Base-by-base conservation (phyloP, 2,329 filamentous ascomycete species). In the Proliferodiscus dingleyae region DNA sequence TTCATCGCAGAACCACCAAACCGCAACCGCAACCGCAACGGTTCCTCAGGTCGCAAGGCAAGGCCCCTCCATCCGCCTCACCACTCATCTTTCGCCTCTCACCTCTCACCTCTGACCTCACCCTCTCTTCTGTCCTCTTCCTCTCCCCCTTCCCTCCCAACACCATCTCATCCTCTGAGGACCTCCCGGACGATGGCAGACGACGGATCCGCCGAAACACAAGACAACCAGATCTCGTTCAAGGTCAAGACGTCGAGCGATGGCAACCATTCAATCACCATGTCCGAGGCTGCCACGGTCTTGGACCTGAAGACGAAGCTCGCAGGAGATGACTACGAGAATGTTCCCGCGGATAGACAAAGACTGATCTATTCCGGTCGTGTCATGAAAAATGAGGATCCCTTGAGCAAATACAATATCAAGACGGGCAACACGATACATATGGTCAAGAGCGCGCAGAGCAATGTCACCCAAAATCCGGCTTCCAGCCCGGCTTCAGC, bases 161-260 rank as follows among this genome's bases (percentile, higher is more conserved):
- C 18, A n/a, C 21, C 16, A n/a, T n/a, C n/a, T n/a, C n/a, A n/a
- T n/a, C n/a, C n/a, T n/a, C n/a, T n/a, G n/a, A n/a, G n/a, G n/a
- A 42, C 2, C 34, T 24, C 22, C 19, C 30, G 13, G 53, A 63
- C 60, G 51, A 59, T 58, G 46, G 47, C 84, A 64, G 84, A 87
- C 66, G 78, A 77, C 62, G 28, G 11, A n/a, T 66, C 71, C 58
- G 74, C 78, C 50, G 66, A 74, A 56, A 64, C 71, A 61, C 66
- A 72, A 45, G 76, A 80, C 60, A 87, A 90, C 62, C 83, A 90
- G 61, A 72, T 98, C 71, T 95, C 87, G 66, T 97, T 98, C 80
- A 93, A 89, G 71, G 84, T 98, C 69, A 98, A 97, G 74, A 87
- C 88, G n/a, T 90, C 89, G n/a, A 85, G 83, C 59, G 90, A 96